A percentile compares a stretch with the other conserved stretches of the same genome.
phyloP scores from a whole-genome alignment of 352 stramenopile genomes.

The Pseudoperonospora humuli region DNA sequence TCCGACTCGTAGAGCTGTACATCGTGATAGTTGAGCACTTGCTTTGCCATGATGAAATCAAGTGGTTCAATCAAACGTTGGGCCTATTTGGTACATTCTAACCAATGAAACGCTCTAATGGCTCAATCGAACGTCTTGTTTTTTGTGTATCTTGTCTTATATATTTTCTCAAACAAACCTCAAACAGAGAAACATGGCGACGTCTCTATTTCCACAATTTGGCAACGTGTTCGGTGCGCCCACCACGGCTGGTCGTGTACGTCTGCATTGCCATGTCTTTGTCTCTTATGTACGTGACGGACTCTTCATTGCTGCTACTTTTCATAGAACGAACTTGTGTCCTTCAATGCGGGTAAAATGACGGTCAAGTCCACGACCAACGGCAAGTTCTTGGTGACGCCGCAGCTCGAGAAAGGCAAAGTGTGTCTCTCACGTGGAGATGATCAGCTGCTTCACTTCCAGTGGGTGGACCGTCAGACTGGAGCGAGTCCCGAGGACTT shows the following conservation, averaged over 20 bases:
- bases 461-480: conserved; percentile 89
- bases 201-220: conserved; percentile 76
- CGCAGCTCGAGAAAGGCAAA: conserved; percentile 88
- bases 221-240: conserved; percentile 70
- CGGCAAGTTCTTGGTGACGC: conserved; percentile 84
- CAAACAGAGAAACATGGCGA: conserved; percentile 21
- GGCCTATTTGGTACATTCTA: neutral
- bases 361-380: conserved; percentile 55
- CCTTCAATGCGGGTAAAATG: conserved; percentile 91
- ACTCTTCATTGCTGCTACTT: neutral
- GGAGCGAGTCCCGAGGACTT: conserved; percentile 83
- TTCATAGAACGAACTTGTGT: conserved; percentile 70
- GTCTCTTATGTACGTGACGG: neutral
- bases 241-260: conserved; percentile 43
- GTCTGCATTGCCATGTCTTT: conserved; percentile 6
- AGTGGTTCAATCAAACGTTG: conserved; percentile 5
- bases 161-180: neutral
- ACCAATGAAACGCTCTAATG: conserved; percentile 3
- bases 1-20: conserved; percentile 79
- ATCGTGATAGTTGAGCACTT: conserved; percentile 75
- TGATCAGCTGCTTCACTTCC: conserved; percentile 89
- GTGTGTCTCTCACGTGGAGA: conserved; percentile 79
- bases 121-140: too few species aligned
- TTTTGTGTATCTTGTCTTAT: neutral
- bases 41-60: conserved; percentile 17